Evolutionary conservation across 106 monocot genomes (phyloP), one percentile per base, ranked within the genome.

Genomic region (Vanilla planifolia): DNA sequence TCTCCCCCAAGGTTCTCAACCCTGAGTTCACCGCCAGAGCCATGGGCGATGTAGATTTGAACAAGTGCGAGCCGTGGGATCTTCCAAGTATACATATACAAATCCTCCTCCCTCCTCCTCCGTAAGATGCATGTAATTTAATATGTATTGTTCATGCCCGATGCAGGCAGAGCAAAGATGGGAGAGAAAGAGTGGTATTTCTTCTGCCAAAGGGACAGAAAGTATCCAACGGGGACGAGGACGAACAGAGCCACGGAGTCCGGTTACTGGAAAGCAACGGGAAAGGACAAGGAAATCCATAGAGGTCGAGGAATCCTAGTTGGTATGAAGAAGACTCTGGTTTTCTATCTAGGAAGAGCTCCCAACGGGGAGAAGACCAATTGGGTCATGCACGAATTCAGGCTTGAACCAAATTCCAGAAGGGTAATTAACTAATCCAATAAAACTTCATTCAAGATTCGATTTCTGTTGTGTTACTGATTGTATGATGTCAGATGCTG

Each of bases 221-320:
- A 88, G 70, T 92, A 92, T 74, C 84, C 87, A n/a, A 88, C 87
- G 3, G 84, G 87, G 5, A 58, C 75, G 77, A 71, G 92, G 51
- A 87, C 92, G 27, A 87, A 87, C 62, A 86, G 92, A 62, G 92
- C 87, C 3, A 92, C 86, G 0, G 69, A 70, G 33, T 26, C 72
- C 16, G 92, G 86, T 0, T 92, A 83, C 51, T 92, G 92, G 92
- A 92, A 92, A 59, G 92, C 92, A 3, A 92, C 92, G 2, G 87
- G 92, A 0, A 92, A 87, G 35, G 92, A 92, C 50, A 87, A 58
- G 63, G 80, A 80, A 62, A 84, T 92, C 19, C 60, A 55, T 69
- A 59, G 56, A 15, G 75, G 61, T n/a, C 66, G 23, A 8, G 43
- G 16, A 19, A 59, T 32, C 33, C 76, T 83, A 0, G 75, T 90